A percentile compares a stretch with the other conserved stretches of the same genome.
These are phyloP conservation scores for Rhinocladiella mackenziei DNA, from an alignment of 2,329 filamentous ascomycete genomes.

Conservation along the genomic window DNA sequence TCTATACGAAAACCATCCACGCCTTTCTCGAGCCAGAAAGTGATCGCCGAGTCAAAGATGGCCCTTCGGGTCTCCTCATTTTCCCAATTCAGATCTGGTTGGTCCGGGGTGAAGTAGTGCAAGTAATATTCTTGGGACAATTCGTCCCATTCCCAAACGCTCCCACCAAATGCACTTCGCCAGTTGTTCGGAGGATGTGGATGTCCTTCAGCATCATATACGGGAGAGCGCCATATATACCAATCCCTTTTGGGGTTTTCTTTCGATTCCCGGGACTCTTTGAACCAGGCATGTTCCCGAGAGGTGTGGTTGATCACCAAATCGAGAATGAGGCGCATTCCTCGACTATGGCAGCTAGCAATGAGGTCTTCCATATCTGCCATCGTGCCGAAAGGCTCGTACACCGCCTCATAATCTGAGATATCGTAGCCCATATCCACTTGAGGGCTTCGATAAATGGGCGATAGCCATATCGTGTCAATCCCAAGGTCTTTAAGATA, in stretches of 20 bases:
- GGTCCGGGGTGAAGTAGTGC: not conserved
- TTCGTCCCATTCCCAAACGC: constrained; percentile 60
- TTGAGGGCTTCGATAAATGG: constrained; percentile 51
- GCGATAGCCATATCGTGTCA: constrained; percentile 56
- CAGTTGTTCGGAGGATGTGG: constrained; percentile 73
- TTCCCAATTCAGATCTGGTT: constrained; percentile 34
- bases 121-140: not conserved
- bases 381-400: constrained; percentile 46
- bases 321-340: constrained; percentile 50
- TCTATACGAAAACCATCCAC: constrained; percentile 67
- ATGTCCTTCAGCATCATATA: constrained; percentile 51
- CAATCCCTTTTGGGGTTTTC: constrained; percentile 64
- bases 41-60: constrained; percentile 63
- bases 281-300: constrained; percentile 57
- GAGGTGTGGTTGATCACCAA: constrained; percentile 46
- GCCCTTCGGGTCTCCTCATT: constrained; percentile 59
- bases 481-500: constrained; percentile 60
- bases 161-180: constrained; percentile 41
- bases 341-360: constrained; percentile 40
- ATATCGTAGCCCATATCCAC: constrained; percentile 52
- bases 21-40: constrained; percentile 68
- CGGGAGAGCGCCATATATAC: constrained; percentile 58
- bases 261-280: constrained; percentile 59
- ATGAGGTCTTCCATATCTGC: constrained; percentile 46
- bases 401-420: constrained; percentile 42